These are phyloP conservation scores for Clarireedia hainanense DNA, from an alignment of 2,329 filamentous ascomycete genomes.

Conservation along the genomic window DNA sequence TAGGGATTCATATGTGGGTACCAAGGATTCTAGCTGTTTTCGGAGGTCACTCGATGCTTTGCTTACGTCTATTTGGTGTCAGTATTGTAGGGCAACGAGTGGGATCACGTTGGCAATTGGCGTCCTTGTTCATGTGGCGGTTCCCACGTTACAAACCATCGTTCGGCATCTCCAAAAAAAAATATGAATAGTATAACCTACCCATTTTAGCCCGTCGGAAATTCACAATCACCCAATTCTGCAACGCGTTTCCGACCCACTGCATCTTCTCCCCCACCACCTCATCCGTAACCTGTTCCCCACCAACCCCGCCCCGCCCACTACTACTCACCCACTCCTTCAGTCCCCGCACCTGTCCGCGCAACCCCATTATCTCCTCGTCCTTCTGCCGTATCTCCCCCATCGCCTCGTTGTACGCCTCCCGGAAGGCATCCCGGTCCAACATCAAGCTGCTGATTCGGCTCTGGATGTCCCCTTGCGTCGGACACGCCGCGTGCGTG, in stretches of 20 bases:
- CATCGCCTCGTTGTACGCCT: conserved; percentile 41
- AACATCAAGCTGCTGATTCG: conserved; percentile 22
- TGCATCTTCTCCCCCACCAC: conserved; percentile 55
- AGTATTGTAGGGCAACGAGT: background rate
- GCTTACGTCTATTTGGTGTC: conserved; percentile 34
- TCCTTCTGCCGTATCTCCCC: conserved; percentile 43
- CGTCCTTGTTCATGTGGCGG: background rate
- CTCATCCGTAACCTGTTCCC: conserved; percentile 56
- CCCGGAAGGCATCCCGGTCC: conserved; percentile 34
- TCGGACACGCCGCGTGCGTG: conserved; percentile 39
- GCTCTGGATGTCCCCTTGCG: conserved; percentile 34
- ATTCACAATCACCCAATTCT: conserved; percentile 67
- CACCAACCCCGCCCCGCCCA: conserved; percentile 41
- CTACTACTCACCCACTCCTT: conserved; percentile 66
- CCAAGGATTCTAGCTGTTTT: conserved; percentile 39
- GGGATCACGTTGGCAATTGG: no score
- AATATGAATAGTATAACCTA: conserved; percentile 18
- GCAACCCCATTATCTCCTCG: conserved; percentile 46
- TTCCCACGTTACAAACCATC: background rate
- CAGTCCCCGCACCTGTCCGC: conserved; percentile 55
- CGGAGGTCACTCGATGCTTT: conserved; percentile 35
- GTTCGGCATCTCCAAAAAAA: background rate
- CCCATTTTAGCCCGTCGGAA: conserved; percentile 54
- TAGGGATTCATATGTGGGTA: conserved; percentile 51
- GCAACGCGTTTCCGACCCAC: conserved; percentile 56